Base-by-base conservation (phyloP, 345 rosid genomes). In the Syzygium aromaticum region DNA sequence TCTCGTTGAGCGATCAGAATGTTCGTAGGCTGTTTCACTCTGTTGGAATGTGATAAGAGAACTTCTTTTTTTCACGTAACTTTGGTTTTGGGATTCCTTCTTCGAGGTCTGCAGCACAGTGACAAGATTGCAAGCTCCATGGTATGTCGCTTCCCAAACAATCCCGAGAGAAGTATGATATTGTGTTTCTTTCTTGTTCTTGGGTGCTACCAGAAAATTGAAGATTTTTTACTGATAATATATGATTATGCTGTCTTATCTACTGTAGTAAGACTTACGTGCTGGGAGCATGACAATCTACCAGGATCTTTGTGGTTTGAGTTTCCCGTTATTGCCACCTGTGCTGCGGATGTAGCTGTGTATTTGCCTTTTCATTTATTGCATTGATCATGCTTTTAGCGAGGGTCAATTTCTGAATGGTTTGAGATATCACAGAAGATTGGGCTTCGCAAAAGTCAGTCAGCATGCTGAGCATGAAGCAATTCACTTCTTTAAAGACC, bases 181-280 rank as follows among this genome's bases (percentile, higher is more conserved):
- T n/a, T 33, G 12, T 5, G 19, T 61, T 61, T n/a, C 0, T n/a
- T n/a, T n/a, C 67, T 61, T 61, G 33, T n/a, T n/a, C 19, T 0
- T 13, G 67, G 12, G 33, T n/a, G 0, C 0, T 6, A 61, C 33
- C 0, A 13, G 19, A 61, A n/a, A 61, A n/a, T 61, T 0, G n/a
- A 61, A n/a, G 4, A 61, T 12, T n/a, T n/a, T 0, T 12, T 27
- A 27, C 33, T 61, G 19, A 61, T 61, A 27, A 0, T 61, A 61
- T 27, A 61, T n/a, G 67, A 61, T 61, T 12, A 61, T 61, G 13
- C 16, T 27, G 33, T 6, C 16, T 12, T 61, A 61, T 61, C 0
- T 7, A 61, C 67, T n/a, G 67, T n/a, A 10, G 33, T 61, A 28
- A 2, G 15, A 52, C 53, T 52, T 4, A 13, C 13, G 53, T 52